These are phyloP conservation scores for Yamadazyma triangularis DNA, from an alignment of 1,139 yeast genomes.

Conservation along the genomic window DNA sequence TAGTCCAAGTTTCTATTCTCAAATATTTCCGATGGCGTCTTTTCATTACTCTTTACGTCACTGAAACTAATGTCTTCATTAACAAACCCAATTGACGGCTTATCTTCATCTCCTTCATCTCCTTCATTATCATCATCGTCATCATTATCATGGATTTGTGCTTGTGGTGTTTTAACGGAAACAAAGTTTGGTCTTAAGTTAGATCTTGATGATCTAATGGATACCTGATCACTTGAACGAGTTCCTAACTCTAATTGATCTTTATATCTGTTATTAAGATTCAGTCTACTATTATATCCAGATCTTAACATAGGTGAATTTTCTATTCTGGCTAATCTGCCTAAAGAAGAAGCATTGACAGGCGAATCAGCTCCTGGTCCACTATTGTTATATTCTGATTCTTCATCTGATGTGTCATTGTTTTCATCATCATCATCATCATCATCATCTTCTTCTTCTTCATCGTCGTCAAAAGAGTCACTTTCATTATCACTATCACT, in stretches of 20 bases:
- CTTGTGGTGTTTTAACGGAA: conserved; percentile 72
- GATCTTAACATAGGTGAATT: not conserved
- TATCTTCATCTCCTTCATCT: conserved; percentile 14
- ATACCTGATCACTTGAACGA: conserved; percentile 16
- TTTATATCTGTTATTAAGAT: conserved; percentile 1
- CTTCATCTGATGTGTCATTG: too few relatives aligned
- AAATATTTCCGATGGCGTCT: conserved; percentile 13
- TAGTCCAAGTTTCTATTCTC: conserved; percentile 9
- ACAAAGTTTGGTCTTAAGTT: conserved; percentile 66
- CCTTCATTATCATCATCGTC: conserved; percentile 46
- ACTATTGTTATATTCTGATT: too few relatives aligned
- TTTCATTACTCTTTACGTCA: conserved; percentile 7
- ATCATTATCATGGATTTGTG: conserved; percentile 46
- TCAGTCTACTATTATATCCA: conserved; percentile 1
- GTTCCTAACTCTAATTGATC: conserved; percentile 7
- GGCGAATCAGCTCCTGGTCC: too few relatives aligned
- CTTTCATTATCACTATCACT: conserved; percentile 20
- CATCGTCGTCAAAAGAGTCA: too few relatives aligned
- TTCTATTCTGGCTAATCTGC: too few relatives aligned
- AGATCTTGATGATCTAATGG: conserved; percentile 30
- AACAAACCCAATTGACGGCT: conserved; percentile 30
- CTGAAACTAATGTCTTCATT: too few relatives aligned
- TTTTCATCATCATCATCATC: too few relatives aligned
- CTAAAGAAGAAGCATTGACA: not conserved
- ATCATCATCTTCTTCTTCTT: conserved; percentile 14